Evolutionary conservation across 129 eudicot species (phyloP).

Genomic region (Centrapalus pauciflorus): DNA sequence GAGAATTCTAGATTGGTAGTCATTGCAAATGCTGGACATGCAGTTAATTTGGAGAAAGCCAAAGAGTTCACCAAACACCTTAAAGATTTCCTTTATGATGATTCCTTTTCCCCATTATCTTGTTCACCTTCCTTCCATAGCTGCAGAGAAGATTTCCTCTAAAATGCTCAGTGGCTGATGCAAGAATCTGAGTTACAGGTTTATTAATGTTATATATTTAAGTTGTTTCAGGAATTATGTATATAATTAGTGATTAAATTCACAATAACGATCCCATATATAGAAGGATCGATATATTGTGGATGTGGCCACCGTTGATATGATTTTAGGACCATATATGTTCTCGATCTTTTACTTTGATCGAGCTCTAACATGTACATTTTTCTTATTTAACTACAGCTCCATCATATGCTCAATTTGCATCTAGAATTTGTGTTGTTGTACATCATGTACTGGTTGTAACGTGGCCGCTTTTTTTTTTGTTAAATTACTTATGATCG

Average conservation of each 20-base stretch:
- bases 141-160: constrained; percentile 11
- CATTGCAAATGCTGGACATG: constrained; percentile 76
- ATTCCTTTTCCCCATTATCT: constrained; percentile 8
- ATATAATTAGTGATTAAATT: neutral
- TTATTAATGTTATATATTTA: neutral
- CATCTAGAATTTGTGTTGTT: no score
- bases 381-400: no score
- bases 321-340: no score
- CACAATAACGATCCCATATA: neutral
- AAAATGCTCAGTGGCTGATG: neutral
- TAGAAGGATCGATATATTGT: neutral
- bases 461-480: no score
- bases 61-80: constrained; percentile 63
- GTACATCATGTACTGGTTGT: no score
- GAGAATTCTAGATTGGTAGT: constrained; percentile 54
- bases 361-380: no score
- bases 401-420: no score
- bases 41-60: constrained; percentile 70
- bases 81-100: constrained; percentile 54
- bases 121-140: constrained; percentile 15
- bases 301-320: neutral
- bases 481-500: no score
- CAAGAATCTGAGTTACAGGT: constrained; percentile 4
- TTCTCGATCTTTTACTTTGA: no score
- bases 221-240: neutral